Evolutionary conservation across 1,284 basidiomycete genomes (phyloP), one percentile per base, ranked within the genome.

Genomic region (Caloboletus firmus): DNA sequence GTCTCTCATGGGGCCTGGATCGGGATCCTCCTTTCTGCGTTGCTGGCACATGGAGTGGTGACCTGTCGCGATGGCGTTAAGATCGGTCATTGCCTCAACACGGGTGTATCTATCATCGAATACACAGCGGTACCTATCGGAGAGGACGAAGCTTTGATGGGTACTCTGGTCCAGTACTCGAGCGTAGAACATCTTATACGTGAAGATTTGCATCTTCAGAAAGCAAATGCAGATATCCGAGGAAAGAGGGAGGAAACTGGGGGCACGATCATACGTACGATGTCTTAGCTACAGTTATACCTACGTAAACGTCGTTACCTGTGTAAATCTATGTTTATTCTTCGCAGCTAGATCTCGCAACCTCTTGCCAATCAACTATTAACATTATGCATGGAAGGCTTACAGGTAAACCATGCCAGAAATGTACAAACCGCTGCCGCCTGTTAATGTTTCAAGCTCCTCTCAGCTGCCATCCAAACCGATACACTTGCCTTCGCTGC

Each of bases 1-100:
- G 79, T 83, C 51, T 81, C 83, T 36, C 88, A 91, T 57, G 87
- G 86, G 3, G 87, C 80, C 0, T 77, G 80, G 60, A 87, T 90
- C 56, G 68, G 72, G 20, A 73, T 74, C 17, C 73, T 90, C 45
- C 68, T 85, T 48, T 73, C 72, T 32, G 70, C 65, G 40, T 64
- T 89, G 61, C 58, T 80, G 18, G 69, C 70, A 12, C 74, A 73
- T 40, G 66, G 75, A 36, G 67, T 72, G 58, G 56, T 81, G 36
- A 60, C 56, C 40, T 73, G 69, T 50, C 75, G 62, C 37, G 53
- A 62, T n/a, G 79, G 76, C 1, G 76, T 83, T 30, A 60, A 65
- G 28, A 64, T 82, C n/a, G 71, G 71, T 52, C 68, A 62, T 44
- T 83, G 78, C 62, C 68, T 72, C 51, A 90, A 67, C 63, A 76